Percentiles rank a stretch among this genome's conserved stretches.
These are phyloP conservation scores for Teunomyces stri DNA, from an alignment of 805 yeast genomes.

Conservation along the genomic window DNA sequence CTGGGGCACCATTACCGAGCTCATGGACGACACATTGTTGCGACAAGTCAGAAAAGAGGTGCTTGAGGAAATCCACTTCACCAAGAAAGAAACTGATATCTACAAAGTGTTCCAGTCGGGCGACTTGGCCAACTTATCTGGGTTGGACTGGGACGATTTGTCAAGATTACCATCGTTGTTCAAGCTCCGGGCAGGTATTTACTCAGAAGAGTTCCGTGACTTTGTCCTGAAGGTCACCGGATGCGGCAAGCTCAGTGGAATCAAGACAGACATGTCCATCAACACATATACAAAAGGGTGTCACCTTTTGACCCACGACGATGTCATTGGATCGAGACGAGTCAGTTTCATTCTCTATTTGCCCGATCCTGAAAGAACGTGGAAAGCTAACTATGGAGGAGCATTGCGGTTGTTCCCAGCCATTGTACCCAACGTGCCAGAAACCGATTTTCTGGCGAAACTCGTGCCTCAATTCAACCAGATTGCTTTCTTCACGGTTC, in stretches of 20 bases:
- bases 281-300: slow-evolving; percentile 92
- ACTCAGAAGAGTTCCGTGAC: slow-evolving; percentile 81
- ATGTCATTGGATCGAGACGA: slow-evolving; percentile 92
- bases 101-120: slow-evolving; percentile 89
- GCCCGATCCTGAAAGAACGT: slow-evolving; percentile 84
- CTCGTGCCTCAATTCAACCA: slow-evolving; percentile 94
- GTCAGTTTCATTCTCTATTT: slow-evolving; percentile 89
- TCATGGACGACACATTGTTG: slow-evolving; percentile 74
- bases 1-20: slow-evolving; percentile 80
- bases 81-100: slow-evolving; percentile 94
- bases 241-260: slow-evolving; percentile 87
- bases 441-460: slow-evolving; percentile 64
- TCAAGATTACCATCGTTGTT: slow-evolving; percentile 70
- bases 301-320: slow-evolving; percentile 93
- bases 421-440: slow-evolving; percentile 84
- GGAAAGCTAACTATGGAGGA: slow-evolving; percentile 96
- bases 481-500: slow-evolving; percentile 91
- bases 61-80: slow-evolving; percentile 77
- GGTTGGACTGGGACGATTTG: slow-evolving; percentile 73
- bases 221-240: slow-evolving; percentile 74
- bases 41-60: slow-evolving; percentile 84
- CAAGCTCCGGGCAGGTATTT: slow-evolving; percentile 81
- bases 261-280: slow-evolving; percentile 87
- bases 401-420: slow-evolving; percentile 84
- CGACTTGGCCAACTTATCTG: slow-evolving; percentile 88